These are phyloP conservation scores for Phytopythium sindhum DNA, from an alignment of 352 stramenopile species.

Conservation along the genomic window DNA sequence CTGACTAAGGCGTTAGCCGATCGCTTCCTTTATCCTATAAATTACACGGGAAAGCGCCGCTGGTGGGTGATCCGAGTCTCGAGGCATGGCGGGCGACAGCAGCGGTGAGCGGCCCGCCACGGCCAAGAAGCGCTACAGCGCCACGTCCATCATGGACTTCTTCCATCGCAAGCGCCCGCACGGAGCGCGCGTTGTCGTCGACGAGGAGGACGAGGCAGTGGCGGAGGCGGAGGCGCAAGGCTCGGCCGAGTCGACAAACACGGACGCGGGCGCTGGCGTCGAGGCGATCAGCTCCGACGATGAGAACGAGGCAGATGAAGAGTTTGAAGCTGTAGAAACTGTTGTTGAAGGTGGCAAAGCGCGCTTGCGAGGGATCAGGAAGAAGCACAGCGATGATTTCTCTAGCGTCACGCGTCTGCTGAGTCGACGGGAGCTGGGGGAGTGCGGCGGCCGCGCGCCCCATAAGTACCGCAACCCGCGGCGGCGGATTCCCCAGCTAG, in stretches of 20 bases:
- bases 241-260: neutral
- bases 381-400: conserved; percentile 8
- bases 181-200: conserved; percentile 10
- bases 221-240: neutral
- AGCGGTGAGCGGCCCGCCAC: neutral
- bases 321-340: neutral
- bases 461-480: conserved; percentile 15
- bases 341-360: neutral
- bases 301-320: neutral
- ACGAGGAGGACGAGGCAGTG: conserved; percentile 10
- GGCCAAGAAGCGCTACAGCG: conserved; percentile 3
- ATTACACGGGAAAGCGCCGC: neutral
- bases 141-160: conserved; percentile 59
- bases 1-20: neutral
- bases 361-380: neutral
- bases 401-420: conserved; percentile 34
- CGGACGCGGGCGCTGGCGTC: conserved; percentile 4
- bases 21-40: neutral
- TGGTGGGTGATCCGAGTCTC: neutral
- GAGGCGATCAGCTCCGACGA: conserved; percentile 17
- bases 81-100: neutral
- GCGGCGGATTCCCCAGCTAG: conserved; percentile 37
- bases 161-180: conserved; percentile 53
- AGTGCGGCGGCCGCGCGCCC: conserved; percentile 10
- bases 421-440: conserved; percentile 41